These are phyloP conservation scores for Naganishia sp. DNA, from an alignment of 1,284 basidiomycete species.

Conservation along the genomic window DNA sequence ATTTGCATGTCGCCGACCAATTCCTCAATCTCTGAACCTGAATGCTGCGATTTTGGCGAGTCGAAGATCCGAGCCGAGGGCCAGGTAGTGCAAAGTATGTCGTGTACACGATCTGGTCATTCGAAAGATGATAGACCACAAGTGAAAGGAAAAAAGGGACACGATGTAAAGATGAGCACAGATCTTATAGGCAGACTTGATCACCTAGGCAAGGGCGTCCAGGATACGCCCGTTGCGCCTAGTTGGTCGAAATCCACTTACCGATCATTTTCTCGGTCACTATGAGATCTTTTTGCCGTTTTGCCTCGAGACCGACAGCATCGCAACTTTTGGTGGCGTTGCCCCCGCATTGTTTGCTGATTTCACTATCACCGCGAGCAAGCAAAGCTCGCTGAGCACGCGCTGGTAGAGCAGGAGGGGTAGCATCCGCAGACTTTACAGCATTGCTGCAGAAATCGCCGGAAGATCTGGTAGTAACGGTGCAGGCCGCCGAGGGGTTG, in stretches of 20 bases:
- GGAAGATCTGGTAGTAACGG: constrained; percentile 6
- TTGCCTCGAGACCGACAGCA: constrained; percentile 17
- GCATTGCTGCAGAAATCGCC: not conserved
- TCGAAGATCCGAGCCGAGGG: constrained; percentile 33
- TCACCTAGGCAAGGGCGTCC: not conserved
- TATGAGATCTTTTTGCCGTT: constrained; percentile 23
- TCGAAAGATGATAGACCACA: not conserved
- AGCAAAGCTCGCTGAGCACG: constrained; percentile 14
- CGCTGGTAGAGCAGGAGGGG: not conserved
- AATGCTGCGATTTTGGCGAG: constrained; percentile 17
- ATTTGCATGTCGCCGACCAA: constrained; percentile 18
- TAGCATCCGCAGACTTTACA: not conserved
- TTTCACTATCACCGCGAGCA: constrained; percentile 18
- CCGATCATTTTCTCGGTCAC: constrained; percentile 39
- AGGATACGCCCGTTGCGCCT: not conserved
- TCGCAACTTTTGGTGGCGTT: constrained; percentile 3
- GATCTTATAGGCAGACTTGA: not conserved
- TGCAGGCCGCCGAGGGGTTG: constrained; percentile 13
- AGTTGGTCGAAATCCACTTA: constrained; percentile 27
- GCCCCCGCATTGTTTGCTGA: constrained; percentile 17
- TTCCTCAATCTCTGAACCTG: constrained; percentile 28
- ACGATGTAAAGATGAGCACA: not conserved
- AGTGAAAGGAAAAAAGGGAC: not conserved
- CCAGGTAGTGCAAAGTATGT: constrained; percentile 34
- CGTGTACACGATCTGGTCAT: constrained; percentile 31